These are phyloP conservation scores for Senna tora DNA, from an alignment of 306 rosid genomes.

Conservation along the genomic window DNA sequence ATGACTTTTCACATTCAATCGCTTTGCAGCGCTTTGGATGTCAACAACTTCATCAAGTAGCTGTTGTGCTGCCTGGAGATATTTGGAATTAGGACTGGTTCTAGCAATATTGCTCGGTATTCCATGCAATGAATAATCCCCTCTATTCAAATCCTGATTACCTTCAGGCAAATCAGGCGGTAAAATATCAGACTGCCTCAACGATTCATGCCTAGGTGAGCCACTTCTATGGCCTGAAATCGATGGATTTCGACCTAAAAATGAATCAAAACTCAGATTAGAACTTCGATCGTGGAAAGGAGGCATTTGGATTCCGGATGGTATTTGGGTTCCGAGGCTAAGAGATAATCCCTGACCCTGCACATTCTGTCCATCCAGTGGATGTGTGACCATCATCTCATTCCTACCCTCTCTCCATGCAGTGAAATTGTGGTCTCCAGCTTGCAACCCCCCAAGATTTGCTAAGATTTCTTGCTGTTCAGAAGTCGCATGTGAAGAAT, in stretches of 20 bases:
- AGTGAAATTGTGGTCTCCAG: conserved; percentile 51
- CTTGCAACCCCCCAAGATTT: conserved; percentile 50
- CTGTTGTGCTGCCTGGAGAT: conserved; percentile 74
- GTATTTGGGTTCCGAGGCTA: conserved; percentile 67
- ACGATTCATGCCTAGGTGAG: conserved; percentile 54
- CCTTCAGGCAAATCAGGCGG: conserved; percentile 53
- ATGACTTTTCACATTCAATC: conserved; percentile 44
- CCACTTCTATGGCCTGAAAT: conserved; percentile 48
- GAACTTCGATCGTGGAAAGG: conserved; percentile 53
- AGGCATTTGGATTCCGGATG: conserved; percentile 63
- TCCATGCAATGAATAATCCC: conserved; percentile 58
- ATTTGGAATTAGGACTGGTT: conserved; percentile 63
- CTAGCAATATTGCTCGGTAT: conserved; percentile 53
- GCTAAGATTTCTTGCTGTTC: conserved; percentile 60
- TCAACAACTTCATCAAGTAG: conserved; percentile 82
- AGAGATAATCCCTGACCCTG: conserved; percentile 80
- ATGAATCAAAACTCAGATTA: conserved; percentile 52
- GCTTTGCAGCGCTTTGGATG: conserved; percentile 62
- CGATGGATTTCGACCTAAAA: conserved; percentile 61
- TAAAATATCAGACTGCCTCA: conserved; percentile 53
- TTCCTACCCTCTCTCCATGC: conserved; percentile 68
- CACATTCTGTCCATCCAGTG: conserved; percentile 58
- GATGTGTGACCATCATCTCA: conserved; percentile 56
- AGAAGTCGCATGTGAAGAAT: conserved; percentile 50
- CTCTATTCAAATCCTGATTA: conserved; percentile 52